phyloP scores from a whole-genome alignment of 805 yeast genomes.

The Wickerhamomyces chambardii region DNA sequence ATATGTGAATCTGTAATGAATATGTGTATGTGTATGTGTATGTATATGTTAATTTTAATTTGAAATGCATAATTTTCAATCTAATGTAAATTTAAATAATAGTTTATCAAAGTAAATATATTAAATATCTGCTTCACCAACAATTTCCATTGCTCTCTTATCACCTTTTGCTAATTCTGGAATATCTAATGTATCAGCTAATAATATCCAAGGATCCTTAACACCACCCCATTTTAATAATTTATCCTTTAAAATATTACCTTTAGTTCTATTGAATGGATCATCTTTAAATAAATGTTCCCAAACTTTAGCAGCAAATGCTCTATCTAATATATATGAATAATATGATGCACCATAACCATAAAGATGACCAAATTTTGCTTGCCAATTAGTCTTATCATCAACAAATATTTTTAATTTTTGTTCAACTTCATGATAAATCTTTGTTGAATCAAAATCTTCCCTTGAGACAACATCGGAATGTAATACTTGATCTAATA shows the following conservation, averaged over 20 bases:
- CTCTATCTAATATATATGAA: slow-evolving; percentile 85
- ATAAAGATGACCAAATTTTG: slow-evolving; percentile 85
- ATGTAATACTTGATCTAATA: slow-evolving; percentile 78
- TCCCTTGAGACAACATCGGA: slow-evolving; percentile 24
- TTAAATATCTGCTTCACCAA: slow-evolving; percentile 24
- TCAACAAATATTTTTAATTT: slow-evolving; percentile 58
- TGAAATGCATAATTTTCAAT: no score
- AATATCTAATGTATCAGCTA: slow-evolving; percentile 69
- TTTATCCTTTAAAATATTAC: slow-evolving; percentile 60
- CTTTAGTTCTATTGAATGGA: slow-evolving; percentile 67
- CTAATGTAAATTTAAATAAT: no score
- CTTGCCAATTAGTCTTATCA: slow-evolving; percentile 77
- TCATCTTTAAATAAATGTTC: slow-evolving; percentile 55
- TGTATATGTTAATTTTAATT: no score
- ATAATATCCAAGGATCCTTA: slow-evolving; percentile 77
- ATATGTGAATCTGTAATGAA: no score
- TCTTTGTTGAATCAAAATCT: slow-evolving; percentile 44
- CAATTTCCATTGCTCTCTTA: slow-evolving; percentile 53
- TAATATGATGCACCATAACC: slow-evolving; percentile 94
- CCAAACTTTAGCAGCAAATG: slow-evolving; percentile 87
- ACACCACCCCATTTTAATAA: slow-evolving; percentile 93
- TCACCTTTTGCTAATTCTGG: slow-evolving; percentile 60
- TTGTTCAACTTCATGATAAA: slow-evolving; percentile 61
- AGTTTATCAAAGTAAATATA: no score
- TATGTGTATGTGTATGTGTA: no score